Conservation (phyloP, 75 land plant genomes). For the Pinus tabuliformis region DNA sequence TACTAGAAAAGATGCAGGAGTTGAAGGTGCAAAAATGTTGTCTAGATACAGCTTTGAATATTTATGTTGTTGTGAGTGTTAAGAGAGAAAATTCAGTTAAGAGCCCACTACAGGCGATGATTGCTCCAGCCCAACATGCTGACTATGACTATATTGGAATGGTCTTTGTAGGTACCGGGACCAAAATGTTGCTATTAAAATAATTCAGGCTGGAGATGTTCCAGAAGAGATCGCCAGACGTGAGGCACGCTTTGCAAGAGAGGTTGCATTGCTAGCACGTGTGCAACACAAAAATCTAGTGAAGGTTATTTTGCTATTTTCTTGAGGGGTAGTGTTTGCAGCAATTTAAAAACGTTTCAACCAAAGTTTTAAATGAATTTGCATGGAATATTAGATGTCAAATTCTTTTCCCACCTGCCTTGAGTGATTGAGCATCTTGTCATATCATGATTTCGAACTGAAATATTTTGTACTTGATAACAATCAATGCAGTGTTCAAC, state of each 20-base stretch:
- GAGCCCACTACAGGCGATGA: not conserved
- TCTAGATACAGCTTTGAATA: not conserved
- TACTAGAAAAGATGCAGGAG: not conserved
- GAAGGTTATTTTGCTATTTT: conserved; percentile 38
- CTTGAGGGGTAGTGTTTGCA: not conserved
- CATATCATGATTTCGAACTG: not conserved
- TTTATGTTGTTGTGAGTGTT: not conserved
- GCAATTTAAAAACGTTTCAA: not conserved
- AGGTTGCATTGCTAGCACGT: conserved; percentile 66
- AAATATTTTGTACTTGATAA: not conserved
- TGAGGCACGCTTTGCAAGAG: conserved; percentile 65
- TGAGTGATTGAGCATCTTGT: conserved; percentile 6
- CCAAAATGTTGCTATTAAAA: conserved; percentile 77
- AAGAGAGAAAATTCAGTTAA: not conserved
- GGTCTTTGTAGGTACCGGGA: conserved; percentile 54
- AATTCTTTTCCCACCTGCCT: not conserved
- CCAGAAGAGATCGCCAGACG: conserved; percentile 65
- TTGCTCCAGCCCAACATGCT: not conserved
- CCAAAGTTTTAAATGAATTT: not conserved
- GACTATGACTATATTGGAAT: not conserved
- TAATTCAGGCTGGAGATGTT: conserved; percentile 56
- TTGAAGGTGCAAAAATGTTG: not conserved
- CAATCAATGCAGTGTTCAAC: not conserved
- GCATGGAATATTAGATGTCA: not conserved
- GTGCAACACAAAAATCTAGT: conserved; percentile 81